A percentile compares a stretch with the other conserved stretches of the same genome.
These are phyloP conservation scores for Mortierella sp. DNA, from an alignment of 371 early-diverging fungal species.

Conservation along the genomic window DNA sequence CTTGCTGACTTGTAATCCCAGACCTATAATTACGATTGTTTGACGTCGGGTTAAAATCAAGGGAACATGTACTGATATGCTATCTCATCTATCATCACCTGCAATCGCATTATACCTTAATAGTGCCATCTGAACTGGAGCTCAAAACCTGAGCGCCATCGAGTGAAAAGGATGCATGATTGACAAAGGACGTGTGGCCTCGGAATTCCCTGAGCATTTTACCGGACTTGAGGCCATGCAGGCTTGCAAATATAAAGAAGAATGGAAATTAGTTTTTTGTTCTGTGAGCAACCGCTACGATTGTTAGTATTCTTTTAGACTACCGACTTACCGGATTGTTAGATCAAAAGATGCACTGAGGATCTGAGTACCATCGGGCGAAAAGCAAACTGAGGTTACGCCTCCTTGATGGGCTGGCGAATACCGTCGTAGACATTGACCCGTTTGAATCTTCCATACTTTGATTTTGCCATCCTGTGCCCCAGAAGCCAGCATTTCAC, in stretches of 20 bases:
- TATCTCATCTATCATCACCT: not conserved
- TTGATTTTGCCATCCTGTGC: slow-evolving; percentile 88
- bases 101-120: slow-evolving; percentile 68
- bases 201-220: slow-evolving; percentile 89
- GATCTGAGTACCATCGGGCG: slow-evolving; percentile 79
- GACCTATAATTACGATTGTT: slow-evolving; percentile 61
- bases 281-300: not conserved
- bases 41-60: not conserved
- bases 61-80: not conserved
- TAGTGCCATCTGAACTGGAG: slow-evolving; percentile 89
- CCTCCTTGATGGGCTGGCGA: slow-evolving; percentile 88
- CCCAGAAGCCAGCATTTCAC: slow-evolving; percentile 88
- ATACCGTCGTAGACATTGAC: slow-evolving; percentile 80
- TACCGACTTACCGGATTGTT: slow-evolving; percentile 66
- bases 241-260: slow-evolving; percentile 46
- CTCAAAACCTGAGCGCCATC: slow-evolving; percentile 80
- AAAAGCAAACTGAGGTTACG: slow-evolving; percentile 84
- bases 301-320: not conserved
- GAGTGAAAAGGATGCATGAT: slow-evolving; percentile 76
- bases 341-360: slow-evolving; percentile 87
- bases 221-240: slow-evolving; percentile 92
- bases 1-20: slow-evolving; percentile 80
- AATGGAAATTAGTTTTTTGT: not conserved
- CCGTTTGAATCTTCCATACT: slow-evolving; percentile 87
- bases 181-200: slow-evolving; percentile 92